Evolutionary conservation across 2,329 filamentous ascomycete genomes (phyloP).

Genomic region (Epichloe uncinata): DNA sequence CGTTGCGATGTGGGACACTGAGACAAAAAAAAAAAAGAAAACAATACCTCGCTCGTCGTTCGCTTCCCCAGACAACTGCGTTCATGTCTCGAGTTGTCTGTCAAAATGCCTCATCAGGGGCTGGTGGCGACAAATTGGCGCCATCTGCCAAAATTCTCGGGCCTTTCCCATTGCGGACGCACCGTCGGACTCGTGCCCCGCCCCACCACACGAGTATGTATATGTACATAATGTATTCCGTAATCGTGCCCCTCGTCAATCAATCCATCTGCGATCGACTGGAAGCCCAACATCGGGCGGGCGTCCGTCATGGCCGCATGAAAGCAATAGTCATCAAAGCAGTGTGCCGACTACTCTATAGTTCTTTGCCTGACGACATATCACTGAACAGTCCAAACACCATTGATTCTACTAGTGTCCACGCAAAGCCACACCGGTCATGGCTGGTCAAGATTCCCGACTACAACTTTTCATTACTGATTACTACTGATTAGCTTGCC

Average conservation of each 20-base stretch:
- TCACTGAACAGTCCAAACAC: no score
- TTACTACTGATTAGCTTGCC: no score
- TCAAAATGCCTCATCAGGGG: background rate
- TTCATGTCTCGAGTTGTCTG: no score
- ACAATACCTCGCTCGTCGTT: background rate
- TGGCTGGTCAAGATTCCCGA: no score
- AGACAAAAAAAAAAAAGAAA: background rate
- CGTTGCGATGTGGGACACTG: background rate
- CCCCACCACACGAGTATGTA: no score
- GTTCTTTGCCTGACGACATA: no score
- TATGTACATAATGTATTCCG: no score
- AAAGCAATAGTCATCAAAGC: no score
- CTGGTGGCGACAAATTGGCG: background rate
- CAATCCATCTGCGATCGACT: background rate
- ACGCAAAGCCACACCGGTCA: no score
- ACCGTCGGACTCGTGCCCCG: background rate
- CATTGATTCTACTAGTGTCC: no score
- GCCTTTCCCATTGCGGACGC: background rate
- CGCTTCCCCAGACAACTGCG: background rate
- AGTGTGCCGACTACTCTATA: no score
- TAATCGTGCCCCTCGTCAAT: background rate
- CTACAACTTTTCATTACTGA: no score
- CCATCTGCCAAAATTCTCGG: background rate
- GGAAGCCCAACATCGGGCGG: constrained; percentile 11
- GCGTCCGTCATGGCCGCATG: constrained; percentile 18